Evolutionary conservation across 768 basidiomycete species (phyloP).

Genomic region (Suillus subluteus): DNA sequence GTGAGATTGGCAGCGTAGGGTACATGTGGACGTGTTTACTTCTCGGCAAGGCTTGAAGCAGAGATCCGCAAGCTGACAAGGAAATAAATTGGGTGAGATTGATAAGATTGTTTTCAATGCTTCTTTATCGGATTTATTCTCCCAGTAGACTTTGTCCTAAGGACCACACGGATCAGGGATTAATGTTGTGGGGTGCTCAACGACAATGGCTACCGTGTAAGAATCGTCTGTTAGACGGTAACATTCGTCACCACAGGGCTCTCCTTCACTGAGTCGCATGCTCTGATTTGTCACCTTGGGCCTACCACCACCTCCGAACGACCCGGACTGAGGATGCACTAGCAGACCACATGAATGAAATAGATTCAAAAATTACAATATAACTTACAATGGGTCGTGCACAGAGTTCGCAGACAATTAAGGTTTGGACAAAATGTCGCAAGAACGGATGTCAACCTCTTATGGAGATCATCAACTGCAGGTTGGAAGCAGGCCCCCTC

Average conservation of each 20-base stretch:
- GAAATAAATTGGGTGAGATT: slow-evolving; percentile 47
- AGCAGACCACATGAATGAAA: neutral
- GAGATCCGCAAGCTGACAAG: slow-evolving; percentile 54
- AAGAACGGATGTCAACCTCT: slow-evolving; percentile 36
- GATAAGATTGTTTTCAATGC: slow-evolving; percentile 42
- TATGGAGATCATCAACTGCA: slow-evolving; percentile 30
- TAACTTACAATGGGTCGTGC: slow-evolving; percentile 42
- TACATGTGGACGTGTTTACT: slow-evolving; percentile 30
- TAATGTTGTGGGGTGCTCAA: neutral
- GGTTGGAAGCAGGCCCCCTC: slow-evolving; percentile 18
- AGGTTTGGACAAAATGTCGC: slow-evolving; percentile 49
- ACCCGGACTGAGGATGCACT: neutral
- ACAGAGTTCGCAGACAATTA: slow-evolving; percentile 45
- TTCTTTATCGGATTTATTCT: slow-evolving; percentile 18
- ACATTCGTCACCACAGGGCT: slow-evolving; percentile 37
- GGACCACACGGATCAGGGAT: slow-evolving; percentile 2
- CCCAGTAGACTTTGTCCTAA: slow-evolving; percentile 32
- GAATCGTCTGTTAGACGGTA: slow-evolving; percentile 27
- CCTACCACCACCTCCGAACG: slow-evolving; percentile 14
- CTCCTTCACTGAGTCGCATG: slow-evolving; percentile 31
- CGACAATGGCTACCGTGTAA: neutral
- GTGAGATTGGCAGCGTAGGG: neutral
- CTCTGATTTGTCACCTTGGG: slow-evolving; percentile 24
- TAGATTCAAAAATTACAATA: neutral
- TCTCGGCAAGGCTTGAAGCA: slow-evolving; percentile 52